Evolutionary conservation across 2,329 filamentous ascomycete genomes (phyloP), one percentile per base, ranked within the genome.

Genomic region (Rhynchosporium agropyri): DNA sequence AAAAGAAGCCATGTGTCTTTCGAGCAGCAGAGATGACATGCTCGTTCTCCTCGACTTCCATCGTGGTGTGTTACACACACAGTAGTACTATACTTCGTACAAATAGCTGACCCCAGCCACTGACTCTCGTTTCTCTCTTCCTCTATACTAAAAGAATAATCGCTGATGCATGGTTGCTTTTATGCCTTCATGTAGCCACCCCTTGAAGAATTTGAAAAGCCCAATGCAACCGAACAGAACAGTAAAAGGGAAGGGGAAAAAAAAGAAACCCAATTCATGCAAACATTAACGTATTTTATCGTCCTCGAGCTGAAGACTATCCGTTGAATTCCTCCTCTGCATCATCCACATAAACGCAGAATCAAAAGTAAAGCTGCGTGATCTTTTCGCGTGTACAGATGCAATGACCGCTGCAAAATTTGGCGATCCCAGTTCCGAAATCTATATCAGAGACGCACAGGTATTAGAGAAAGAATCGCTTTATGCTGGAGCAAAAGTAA

Each of bases 401-500:
- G 57, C 62, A 60, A 60, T 58, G 46, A 40, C 40, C 50, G 51
- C 57, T 49, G 29, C 62, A 33, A 46, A 42, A 31, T 48, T 10
- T 29, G 51, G 56, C 50, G 38, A 49, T 51, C 26, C 33, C 28
- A 54, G 55, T 56, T 60, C 59, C 61, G 63, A 63, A 51, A 49
- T 68, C 67, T 68, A 66, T 61, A 57, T 61, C 62, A 64, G 57
- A 67, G 60, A 63, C 61, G 63, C 53, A 65, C 55, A 58, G 64
- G 49, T 59, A 65, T 65, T 66, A 65, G 63, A 62, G 38, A 53
- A 68, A 62, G 63, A 65, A 63, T 60, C 63, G 65, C 65, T 68
- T 62, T 55, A 69, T 69, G 65, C 66, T 64, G 60, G 62, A 56
- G 65, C 50, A 54, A 60, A 67, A 70, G 65, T 48, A 45, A 67